Percentiles rank a stretch among this genome's conserved stretches.
phyloP scores from a whole-genome alignment of 73 alveolate genomes.

The Paramecium sonneborni region DNA sequence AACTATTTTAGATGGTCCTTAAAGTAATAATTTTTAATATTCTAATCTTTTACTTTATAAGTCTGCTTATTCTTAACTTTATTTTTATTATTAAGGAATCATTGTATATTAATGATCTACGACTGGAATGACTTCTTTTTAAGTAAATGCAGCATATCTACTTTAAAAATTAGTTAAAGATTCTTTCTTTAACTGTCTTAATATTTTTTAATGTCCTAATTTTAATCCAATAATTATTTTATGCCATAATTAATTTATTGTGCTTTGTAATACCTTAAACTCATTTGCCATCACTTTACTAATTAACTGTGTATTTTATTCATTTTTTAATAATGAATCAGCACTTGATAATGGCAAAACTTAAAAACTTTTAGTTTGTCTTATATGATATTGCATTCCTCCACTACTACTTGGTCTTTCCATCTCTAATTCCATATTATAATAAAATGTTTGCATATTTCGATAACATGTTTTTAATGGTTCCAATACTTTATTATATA shows the following conservation, averaged over 20 bases:
- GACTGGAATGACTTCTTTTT: slow-evolving; percentile 34
- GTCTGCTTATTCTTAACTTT: slow-evolving; percentile 8
- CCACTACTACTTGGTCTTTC: slow-evolving; percentile 53
- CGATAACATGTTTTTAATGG: not conserved
- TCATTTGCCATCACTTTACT: slow-evolving; percentile 50
- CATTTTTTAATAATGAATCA: slow-evolving; percentile 21
- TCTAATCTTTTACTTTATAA: slow-evolving; percentile 11
- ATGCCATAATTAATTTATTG: not conserved
- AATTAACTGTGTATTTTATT: not conserved
- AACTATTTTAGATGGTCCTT: slow-evolving; percentile 30
- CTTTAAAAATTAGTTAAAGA: not conserved
- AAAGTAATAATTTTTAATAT: not conserved
- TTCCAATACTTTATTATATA: not conserved
- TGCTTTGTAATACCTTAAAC: not conserved
- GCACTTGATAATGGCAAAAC: not conserved
- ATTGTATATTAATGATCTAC: slow-evolving; percentile 51
- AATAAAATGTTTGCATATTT: not conserved
- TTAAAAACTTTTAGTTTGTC: slow-evolving; percentile 2
- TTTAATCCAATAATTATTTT: not conserved
- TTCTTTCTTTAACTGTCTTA: slow-evolving; percentile 4
- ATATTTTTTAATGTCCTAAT: not conserved
- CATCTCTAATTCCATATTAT: slow-evolving; percentile 32
- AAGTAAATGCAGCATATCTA: slow-evolving; percentile 35
- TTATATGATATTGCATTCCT: not conserved
- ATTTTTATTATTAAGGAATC: not conserved